phyloP scores from a whole-genome alignment of 495 filamentous ascomycete genomes.

The Penicillium turbatum region DNA sequence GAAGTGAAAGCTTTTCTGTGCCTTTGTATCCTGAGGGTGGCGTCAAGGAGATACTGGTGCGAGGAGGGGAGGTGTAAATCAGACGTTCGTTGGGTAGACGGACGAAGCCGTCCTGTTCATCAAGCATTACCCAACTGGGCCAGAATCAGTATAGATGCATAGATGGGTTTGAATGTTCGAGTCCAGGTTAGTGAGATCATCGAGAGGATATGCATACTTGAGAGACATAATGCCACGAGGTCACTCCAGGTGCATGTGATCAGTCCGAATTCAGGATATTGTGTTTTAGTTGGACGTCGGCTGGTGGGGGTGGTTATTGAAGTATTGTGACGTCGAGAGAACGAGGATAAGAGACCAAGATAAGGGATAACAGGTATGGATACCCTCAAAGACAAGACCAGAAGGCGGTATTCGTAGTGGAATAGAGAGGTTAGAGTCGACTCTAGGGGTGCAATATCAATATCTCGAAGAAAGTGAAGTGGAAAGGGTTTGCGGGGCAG shows the following conservation, averaged over 20 bases:
- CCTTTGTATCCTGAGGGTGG: constrained; percentile 56
- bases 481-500: constrained; percentile 23
- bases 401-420: not conserved
- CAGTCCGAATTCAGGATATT: not conserved
- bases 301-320: not conserved
- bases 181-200: not conserved
- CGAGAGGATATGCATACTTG: not conserved
- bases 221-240: constrained; percentile 14
- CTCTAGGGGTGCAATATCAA: not conserved
- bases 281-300: not conserved
- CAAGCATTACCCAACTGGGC: constrained; percentile 76
- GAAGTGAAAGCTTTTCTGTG: constrained; percentile 51
- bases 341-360: not conserved
- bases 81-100: constrained; percentile 65
- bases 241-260: not conserved
- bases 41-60: constrained; percentile 60
- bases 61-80: constrained; percentile 67
- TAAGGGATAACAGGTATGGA: too few species aligned
- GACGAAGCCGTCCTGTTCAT: constrained; percentile 59
- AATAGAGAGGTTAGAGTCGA: not conserved
- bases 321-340: not conserved
- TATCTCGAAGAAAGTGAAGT: not conserved
- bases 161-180: not conserved
- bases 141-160: not conserved
- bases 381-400: not conserved